phyloP scores from a whole-genome alignment of 208 protist species.

The Sergeia podlipaevii region DNA sequence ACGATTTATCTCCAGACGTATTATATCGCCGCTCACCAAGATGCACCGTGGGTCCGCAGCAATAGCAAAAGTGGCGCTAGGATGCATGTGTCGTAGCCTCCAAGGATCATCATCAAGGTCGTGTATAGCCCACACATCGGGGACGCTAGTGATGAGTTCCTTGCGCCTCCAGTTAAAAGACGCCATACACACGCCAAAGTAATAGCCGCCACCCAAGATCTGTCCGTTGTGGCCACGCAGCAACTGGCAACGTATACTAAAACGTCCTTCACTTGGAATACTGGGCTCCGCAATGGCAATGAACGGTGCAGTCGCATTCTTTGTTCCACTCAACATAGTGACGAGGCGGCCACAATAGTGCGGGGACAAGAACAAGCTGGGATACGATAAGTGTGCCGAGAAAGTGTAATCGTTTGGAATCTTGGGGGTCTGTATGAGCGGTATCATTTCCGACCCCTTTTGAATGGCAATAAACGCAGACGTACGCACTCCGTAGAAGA shows the following conservation, averaged over 20 bases:
- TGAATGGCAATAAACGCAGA: constrained; percentile 53
- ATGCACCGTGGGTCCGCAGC: constrained; percentile 78
- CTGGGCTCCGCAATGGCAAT: constrained; percentile 86
- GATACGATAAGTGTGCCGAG: constrained; percentile 68
- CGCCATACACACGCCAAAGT: constrained; percentile 75
- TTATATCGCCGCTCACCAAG: constrained; percentile 85
- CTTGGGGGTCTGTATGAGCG: constrained; percentile 25
- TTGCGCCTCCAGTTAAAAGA: constrained; percentile 67
- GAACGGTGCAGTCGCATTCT: constrained; percentile 66
- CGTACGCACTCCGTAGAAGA: constrained; percentile 71
- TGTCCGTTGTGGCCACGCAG: constrained; percentile 78
- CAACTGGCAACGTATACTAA: constrained; percentile 81
- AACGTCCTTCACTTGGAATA: constrained; percentile 40
- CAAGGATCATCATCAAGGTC: constrained; percentile 88
- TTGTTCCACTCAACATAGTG: constrained; percentile 63
- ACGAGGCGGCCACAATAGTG: constrained; percentile 73
- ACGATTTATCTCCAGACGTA: constrained; percentile 82
- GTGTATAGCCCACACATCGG: constrained; percentile 87
- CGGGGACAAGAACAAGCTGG: constrained; percentile 55
- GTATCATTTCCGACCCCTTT: constrained; percentile 20
- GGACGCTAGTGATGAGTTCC: constrained; percentile 52
- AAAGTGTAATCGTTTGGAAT: constrained; percentile 69
- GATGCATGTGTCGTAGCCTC: constrained; percentile 70
- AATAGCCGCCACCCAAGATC: constrained; percentile 90
- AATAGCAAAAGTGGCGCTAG: constrained; percentile 49